Evolutionary conservation across 805 yeast species (phyloP).

Genomic region (Hanseniaspora hatyaiensis): DNA sequence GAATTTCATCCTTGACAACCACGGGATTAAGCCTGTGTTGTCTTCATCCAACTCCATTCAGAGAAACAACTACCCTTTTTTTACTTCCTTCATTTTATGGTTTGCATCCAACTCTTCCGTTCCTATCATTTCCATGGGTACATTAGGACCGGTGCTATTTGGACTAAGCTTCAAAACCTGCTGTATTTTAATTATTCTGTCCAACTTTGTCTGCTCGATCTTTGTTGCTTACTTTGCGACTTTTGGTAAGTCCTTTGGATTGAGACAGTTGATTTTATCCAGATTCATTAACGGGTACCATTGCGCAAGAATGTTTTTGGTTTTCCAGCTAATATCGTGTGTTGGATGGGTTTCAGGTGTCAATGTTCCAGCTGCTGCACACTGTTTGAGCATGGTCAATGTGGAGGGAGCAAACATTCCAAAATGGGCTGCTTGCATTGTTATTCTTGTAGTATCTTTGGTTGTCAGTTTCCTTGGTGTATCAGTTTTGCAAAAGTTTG

Average conservation of each 20-base stretch:
- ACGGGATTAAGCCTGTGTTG: conserved; percentile 20
- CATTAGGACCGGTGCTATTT: conserved; percentile 51
- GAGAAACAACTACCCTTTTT: conserved; percentile 52
- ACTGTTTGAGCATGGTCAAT: conserved; percentile 61
- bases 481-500: conserved; percentile 65
- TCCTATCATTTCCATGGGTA: conserved; percentile 73
- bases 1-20: not conserved
- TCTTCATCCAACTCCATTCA: conserved; percentile 71
- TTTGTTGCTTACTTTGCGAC: conserved; percentile 76
- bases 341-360: conserved; percentile 93
- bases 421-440: conserved; percentile 81
- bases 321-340: conserved; percentile 71
- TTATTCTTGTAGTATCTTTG: conserved; percentile 56
- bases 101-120: conserved; percentile 79
- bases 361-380: conserved; percentile 76
- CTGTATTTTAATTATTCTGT: conserved; percentile 55
- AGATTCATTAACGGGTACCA: conserved; percentile 66
- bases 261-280: conserved; percentile 76
- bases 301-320: conserved; percentile 64
- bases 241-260: conserved; percentile 74
- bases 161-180: conserved; percentile 65
- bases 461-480: conserved; percentile 78
- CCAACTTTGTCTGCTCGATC: conserved; percentile 56
- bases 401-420: conserved; percentile 45
- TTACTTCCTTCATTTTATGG: conserved; percentile 80